Evolutionary conservation across 2,329 filamentous ascomycete species (phyloP), one percentile per base, ranked within the genome.

Genomic region (Triangularia verruculosa): DNA sequence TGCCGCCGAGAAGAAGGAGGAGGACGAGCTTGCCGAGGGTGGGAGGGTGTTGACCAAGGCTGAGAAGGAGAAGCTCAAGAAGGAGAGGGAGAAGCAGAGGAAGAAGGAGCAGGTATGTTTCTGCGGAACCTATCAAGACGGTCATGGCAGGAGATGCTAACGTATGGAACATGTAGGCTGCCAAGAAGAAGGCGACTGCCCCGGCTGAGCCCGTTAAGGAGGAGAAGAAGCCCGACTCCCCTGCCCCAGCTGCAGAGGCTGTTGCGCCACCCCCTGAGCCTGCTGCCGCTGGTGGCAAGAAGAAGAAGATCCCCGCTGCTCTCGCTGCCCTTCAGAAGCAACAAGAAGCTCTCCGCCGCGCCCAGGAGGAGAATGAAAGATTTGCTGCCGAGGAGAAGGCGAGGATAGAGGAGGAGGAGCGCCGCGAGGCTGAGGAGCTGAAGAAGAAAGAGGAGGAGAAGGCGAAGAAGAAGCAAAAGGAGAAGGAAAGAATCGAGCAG

Each of bases 11-110:
- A 81, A 79, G 13, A 75, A 73, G 6, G 81, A 79, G 13, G 79
- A 73, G 5, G 82, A 79, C 24, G 83, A 81, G 5, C 83, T 81
- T 2, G 83, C 82, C 11, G 86, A 77, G 7, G 83, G 82, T 64
- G 89, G 89, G 53, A 86, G 88, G 61, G 83, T 98, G 57, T 88
- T 98, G 80, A 96, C 92, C 43, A 99, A 98, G 86, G 95, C 96
- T 64, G 93, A 99, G 81, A 99, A 99, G 82, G 95, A 99, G 77
- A 96, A 92, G 79, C 84, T 94, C 73, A 98, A 94, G 85, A 99
- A 97, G 81, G 95, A 99, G 81, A 88, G 92, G 66, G 95, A 99
- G 82, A 99, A 99, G 87, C 91, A 95, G 80, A 86, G 93, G 70
- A 99, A 99, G 82, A 99, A 93, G 87, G 95, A 99, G 78, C 90